These are phyloP conservation scores for Rosellinia necatrix DNA, from an alignment of 2,329 filamentous ascomycete species.

Conservation along the genomic window DNA sequence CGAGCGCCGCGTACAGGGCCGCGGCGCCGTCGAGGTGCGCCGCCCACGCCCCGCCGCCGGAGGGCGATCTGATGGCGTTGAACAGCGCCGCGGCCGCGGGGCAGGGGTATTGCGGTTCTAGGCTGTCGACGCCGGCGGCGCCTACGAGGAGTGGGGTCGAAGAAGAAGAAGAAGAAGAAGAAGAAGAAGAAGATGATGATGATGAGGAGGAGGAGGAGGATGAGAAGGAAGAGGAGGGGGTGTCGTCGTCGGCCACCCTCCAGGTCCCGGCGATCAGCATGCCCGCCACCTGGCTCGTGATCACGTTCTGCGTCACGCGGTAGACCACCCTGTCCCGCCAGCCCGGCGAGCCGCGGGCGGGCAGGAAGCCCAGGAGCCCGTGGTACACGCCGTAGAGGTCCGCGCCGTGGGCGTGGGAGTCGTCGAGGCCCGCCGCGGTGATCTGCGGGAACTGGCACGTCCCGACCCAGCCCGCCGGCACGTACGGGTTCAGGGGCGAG, in stretches of 20 bases:
- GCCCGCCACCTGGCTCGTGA: constrained; percentile 79
- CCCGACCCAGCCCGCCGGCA: constrained; percentile 69
- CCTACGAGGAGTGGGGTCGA: constrained; percentile 55
- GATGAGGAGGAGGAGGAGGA: too few species aligned
- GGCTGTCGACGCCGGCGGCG: constrained; percentile 66
- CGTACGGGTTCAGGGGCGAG: constrained; percentile 68
- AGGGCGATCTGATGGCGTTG: constrained; percentile 49
- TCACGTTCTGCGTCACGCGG: constrained; percentile 80
- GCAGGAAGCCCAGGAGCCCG: constrained; percentile 70
- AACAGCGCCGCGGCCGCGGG: constrained; percentile 51
- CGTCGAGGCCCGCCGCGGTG: constrained; percentile 70
- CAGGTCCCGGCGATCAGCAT: constrained; percentile 77
- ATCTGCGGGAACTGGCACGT: constrained; percentile 84
- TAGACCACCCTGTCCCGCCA: constrained; percentile 58
- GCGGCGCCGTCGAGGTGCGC: constrained; percentile 63
- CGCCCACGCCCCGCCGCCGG: constrained; percentile 61
- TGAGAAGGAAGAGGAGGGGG: too few species aligned
- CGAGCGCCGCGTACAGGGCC: constrained; percentile 63
- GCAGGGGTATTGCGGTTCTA: constrained; percentile 77
- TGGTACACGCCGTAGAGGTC: constrained; percentile 80
- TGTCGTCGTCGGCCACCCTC: constrained; percentile 43
- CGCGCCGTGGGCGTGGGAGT: constrained; percentile 76
- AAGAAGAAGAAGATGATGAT: too few species aligned
- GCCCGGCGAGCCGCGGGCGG: constrained; percentile 47
- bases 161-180: too few species aligned